A percentile compares a stretch with the other conserved stretches of the same genome.
Evolutionary conservation across 2,329 filamentous ascomycete species (phyloP).

Genomic region (Emergomyces pasteurianus): DNA sequence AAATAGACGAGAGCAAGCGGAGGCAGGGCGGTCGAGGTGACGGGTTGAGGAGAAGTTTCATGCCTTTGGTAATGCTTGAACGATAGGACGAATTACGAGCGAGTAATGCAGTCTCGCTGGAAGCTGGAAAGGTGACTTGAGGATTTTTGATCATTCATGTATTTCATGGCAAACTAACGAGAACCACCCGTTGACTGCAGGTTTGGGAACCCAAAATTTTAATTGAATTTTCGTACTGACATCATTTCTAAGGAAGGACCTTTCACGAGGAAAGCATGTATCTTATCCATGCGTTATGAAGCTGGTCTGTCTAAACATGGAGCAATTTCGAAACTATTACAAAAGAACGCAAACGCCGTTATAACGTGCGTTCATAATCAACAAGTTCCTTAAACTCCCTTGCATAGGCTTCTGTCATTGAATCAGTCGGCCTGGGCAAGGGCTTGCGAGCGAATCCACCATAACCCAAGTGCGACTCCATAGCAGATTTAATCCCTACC

Average conservation of each 20-base stretch:
- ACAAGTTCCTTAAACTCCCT: conserved; percentile 63
- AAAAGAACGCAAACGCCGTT: conserved; percentile 9
- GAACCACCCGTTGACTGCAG: background rate
- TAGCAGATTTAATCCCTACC: conserved; percentile 54
- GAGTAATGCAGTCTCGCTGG: background rate
- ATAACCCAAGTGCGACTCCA: conserved; percentile 53
- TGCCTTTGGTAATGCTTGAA: background rate
- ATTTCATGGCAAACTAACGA: background rate
- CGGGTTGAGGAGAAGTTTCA: background rate
- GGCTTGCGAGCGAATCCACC: conserved; percentile 50
- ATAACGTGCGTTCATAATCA: conserved; percentile 10
- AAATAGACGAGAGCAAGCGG: background rate
- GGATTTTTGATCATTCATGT: background rate
- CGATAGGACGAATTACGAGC: background rate
- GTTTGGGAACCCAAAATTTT: background rate
- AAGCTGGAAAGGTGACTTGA: background rate
- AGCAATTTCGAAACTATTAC: background rate
- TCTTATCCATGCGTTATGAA: too few relatives aligned
- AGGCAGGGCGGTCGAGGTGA: background rate
- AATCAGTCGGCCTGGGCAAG: conserved; percentile 41
- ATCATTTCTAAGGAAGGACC: background rate
- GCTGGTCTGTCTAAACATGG: too few relatives aligned
- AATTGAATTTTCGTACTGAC: too few relatives aligned
- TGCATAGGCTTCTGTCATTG: conserved; percentile 93
- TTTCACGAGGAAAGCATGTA: background rate